Base-by-base conservation (phyloP, 176 grass and related monocot species). In the Leersia perrieri region DNA sequence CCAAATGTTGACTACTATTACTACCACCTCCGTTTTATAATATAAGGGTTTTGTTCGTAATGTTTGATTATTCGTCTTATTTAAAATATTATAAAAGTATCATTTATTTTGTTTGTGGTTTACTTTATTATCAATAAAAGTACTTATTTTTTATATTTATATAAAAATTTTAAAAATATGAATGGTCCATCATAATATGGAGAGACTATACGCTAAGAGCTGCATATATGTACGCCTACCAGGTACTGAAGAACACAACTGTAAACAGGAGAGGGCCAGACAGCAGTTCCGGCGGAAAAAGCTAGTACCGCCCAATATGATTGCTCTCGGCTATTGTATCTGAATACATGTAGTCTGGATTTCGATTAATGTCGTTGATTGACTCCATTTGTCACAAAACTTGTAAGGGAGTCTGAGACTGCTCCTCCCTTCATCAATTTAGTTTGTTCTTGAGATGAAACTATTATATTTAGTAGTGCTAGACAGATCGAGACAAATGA, bases 221-320 rank as follows among this genome's bases (percentile, higher is more conserved):
- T n/a, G n/a, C n/a, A n/a, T n/a, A n/a, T 42, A 30, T 83, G 68
- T 38, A 38, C 7, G 35, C 35, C 3, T 4, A 7, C n/a, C 76
- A 97, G 94, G 83, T 97, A 42, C 75, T 97, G 81, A 98, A 98
- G 79, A 98, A 98, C 83, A 98, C 95, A 15, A 97, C 95, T 0
- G 92, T 89, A 13, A 92, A 87, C 78, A 90, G 81, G 74, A 94
- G 90, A 87, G 95, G 92, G 45, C 70, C 95, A 14, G 73, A 86
- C 41, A 73, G 94, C 73, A 80, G 44, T 72, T 62, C 74, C 25
- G 91, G 79, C 57, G 88, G 92, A 68, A 92, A 97, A n/a, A 83
- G 78, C 49, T 70, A 80, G 30, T 91, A 60, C 11, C 20, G 18
- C n/a, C n/a, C 18, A 9, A 5, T 66, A 15, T 60, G 45, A 73